Percentiles rank a stretch among this genome's conserved stretches.
Conservation (phyloP, 163 green algal species). For the Volvox carteri region DNA sequence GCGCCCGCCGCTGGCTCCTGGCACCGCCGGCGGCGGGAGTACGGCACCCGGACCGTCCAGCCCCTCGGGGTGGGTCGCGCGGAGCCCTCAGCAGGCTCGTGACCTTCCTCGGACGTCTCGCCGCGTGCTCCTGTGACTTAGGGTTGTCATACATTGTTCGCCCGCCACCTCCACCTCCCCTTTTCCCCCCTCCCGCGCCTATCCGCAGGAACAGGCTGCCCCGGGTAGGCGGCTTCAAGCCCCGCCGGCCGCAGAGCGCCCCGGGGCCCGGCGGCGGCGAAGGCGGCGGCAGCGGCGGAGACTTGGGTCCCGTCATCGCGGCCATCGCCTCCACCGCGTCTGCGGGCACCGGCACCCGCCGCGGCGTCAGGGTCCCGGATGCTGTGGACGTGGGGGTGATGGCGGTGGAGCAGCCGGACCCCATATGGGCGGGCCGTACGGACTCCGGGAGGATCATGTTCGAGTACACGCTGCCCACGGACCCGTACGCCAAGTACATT, state of each 20-base stretch:
- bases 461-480: constrained; percentile 52
- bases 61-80: not conserved
- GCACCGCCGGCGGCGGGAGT: not conserved
- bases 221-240: constrained; percentile 26
- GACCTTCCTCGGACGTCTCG: no score
- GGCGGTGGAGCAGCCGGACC: constrained; percentile 9
- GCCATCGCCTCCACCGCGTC: constrained; percentile 4
- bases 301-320: constrained; percentile 2
- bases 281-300: not conserved
- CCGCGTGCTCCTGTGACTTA: no score
- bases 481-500: constrained; percentile 38
- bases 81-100: no score
- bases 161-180: no score
- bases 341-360: not conserved
- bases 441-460: constrained; percentile 44
- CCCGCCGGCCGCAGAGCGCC: constrained; percentile 34
- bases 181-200: not conserved
- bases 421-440: constrained; percentile 8
- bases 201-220: constrained; percentile 15
- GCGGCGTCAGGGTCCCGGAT: not conserved
- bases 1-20: constrained; percentile 15
- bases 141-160: no score
- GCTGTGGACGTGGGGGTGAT: constrained; percentile 5
- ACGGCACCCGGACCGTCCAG: not conserved
- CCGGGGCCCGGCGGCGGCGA: not conserved